Evolutionary conservation across 164 flowering plant species (phyloP).

Genomic region (Magnolia officinalis): DNA sequence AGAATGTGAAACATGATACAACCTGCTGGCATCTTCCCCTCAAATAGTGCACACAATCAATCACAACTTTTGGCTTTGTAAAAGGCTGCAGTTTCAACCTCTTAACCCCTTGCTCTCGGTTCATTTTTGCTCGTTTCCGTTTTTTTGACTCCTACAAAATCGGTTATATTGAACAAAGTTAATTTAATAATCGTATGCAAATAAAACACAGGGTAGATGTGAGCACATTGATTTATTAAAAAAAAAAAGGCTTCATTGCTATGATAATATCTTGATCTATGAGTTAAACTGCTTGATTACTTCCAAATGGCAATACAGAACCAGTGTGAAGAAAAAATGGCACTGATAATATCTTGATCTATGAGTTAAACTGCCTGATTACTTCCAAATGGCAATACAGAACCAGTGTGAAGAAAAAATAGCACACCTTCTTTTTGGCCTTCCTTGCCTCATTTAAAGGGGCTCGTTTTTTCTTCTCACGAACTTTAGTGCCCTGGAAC

Average conservation of each 20-base stretch:
- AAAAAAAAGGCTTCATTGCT: background rate
- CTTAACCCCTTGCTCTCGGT: constrained; percentile 62
- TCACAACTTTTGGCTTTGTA: constrained; percentile 43
- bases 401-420: background rate
- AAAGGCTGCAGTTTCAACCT: constrained; percentile 62
- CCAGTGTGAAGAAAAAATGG: background rate
- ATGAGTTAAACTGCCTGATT: background rate
- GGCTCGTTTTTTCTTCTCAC: constrained; percentile 45
- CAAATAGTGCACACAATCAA: constrained; percentile 55
- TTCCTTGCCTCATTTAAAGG: constrained; percentile 31
- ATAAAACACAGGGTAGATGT: background rate
- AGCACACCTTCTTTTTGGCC: constrained; percentile 50
- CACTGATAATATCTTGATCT: background rate
- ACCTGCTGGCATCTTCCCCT: constrained; percentile 87
- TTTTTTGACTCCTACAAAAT: constrained; percentile 49
- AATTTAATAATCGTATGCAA: background rate
- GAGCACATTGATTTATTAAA: background rate
- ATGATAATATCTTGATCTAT: background rate
- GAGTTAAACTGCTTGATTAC: background rate
- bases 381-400: background rate
- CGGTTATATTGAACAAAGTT: constrained; percentile 4
- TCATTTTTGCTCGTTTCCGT: constrained; percentile 60
- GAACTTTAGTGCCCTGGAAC: constrained; percentile 26
- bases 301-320: background rate
- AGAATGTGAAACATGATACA: background rate